Evolutionary conservation across 1,284 basidiomycete genomes (phyloP).

Genomic region (Ustilago vetiveriae): DNA sequence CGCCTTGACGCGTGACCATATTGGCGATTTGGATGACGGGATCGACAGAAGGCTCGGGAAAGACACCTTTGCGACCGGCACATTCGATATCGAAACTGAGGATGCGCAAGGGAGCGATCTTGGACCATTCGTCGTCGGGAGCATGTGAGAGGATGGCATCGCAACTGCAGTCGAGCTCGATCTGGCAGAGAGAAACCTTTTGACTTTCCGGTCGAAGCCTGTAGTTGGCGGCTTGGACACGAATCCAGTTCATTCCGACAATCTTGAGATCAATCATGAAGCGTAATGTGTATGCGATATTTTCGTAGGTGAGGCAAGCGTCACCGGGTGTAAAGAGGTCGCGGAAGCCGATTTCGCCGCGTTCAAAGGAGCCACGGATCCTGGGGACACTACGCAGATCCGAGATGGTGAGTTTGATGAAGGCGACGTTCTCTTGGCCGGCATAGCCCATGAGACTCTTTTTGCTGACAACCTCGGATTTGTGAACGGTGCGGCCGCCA

Average conservation of each 20-base stretch:
- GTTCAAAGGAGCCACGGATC: constrained; percentile 61
- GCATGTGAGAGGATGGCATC: constrained; percentile 59
- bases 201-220: constrained; percentile 49
- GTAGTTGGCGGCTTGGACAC: constrained; percentile 58
- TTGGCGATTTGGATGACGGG: constrained; percentile 67
- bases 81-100: constrained; percentile 67
- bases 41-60: constrained; percentile 62
- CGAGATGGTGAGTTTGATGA: constrained; percentile 61
- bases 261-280: constrained; percentile 67
- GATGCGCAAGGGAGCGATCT: constrained; percentile 64
- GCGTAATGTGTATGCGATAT: constrained; percentile 64
- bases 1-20: constrained; percentile 67
- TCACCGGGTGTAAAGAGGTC: constrained; percentile 63
- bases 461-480: constrained; percentile 50
- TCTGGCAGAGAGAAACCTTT: constrained; percentile 61
- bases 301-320: constrained; percentile 61
- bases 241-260: constrained; percentile 67
- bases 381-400: constrained; percentile 59
- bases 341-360: constrained; percentile 63
- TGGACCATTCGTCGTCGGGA: constrained; percentile 65
- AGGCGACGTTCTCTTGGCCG: constrained; percentile 61
- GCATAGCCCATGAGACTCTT: constrained; percentile 65
- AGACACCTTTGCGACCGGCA: constrained; percentile 66
- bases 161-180: constrained; percentile 63
- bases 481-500: constrained; percentile 49